A percentile compares a stretch with the other conserved stretches of the same genome.
Evolutionary conservation across 257 asterid species (phyloP).

Genomic region (Capsicum baccatum): DNA sequence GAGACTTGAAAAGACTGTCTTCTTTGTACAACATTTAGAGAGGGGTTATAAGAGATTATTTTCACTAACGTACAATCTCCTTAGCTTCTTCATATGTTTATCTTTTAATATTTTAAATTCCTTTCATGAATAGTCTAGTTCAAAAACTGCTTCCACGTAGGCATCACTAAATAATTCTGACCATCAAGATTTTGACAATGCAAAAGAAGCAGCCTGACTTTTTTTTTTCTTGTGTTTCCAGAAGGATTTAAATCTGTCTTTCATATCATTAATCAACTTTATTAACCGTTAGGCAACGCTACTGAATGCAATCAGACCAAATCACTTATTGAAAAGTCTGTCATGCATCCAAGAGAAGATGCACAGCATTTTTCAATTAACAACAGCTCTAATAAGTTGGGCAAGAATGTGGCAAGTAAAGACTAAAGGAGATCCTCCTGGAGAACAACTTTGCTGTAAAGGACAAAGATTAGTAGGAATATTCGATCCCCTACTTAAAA

Average conservation of each 20-base stretch:
- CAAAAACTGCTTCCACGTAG: too few relatives aligned
- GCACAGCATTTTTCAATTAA: neutral
- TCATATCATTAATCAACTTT: neutral
- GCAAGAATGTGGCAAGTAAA: neutral
- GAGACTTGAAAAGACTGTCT: too few relatives aligned
- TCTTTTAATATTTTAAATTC: too few relatives aligned
- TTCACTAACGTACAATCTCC: too few relatives aligned
- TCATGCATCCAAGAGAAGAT: neutral
- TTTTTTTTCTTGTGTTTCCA: neutral
- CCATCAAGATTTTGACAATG: neutral
- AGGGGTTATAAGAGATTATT: too few relatives aligned
- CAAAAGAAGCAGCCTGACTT: too few relatives aligned
- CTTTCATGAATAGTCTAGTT: too few relatives aligned
- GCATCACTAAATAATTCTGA: neutral
- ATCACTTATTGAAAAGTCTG: neutral
- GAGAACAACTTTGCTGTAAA: slow-evolving; percentile 14
- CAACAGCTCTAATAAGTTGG: neutral
- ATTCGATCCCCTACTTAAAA: neutral
- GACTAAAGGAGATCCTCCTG: slow-evolving; percentile 5
- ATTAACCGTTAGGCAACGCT: neutral
- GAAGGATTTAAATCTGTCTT: neutral
- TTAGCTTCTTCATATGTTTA: too few relatives aligned
- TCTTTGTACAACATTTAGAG: too few relatives aligned
- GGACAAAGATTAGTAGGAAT: slow-evolving; percentile 19
- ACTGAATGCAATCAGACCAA: neutral